Evolutionary conservation across 1,284 basidiomycete genomes (phyloP), one percentile per base, ranked within the genome.

Genomic region (Cutaneotrichosporon cutaneum): DNA sequence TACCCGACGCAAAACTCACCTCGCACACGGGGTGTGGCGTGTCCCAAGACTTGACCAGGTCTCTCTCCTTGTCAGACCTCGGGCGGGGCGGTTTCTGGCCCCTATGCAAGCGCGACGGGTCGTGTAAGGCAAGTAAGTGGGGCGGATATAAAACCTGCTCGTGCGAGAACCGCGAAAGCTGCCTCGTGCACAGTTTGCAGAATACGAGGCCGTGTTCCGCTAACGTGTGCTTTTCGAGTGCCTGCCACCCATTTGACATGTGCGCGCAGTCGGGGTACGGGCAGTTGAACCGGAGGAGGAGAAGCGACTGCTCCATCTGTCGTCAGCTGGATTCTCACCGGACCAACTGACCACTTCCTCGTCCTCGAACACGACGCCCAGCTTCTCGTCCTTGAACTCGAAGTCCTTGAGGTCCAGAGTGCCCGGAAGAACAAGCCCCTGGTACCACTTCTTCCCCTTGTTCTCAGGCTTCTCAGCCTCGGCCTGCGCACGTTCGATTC

Each of bases 111-210:
- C 88, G 82, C 0, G 90, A 90, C 0, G 92, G 92, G 30, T 95
- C 82, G 78, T 99, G 95, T 0, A 86, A 69, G 7, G 85, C 82
- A 1, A 98, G 83, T 68, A 89, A 74, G 71, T 85, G 82, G 2
- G 85, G 83, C 1, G 88, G 84, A 75, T 95, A 97, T 21, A 97
- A 78, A 0, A 88, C 85, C 75, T 98, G 96, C 77, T 99, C 95
- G 77, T 99, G 94, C 0, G 92, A 84, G 80, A 99, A 99, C 53
- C 98, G 90, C 70, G 96, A 97, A 81, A 98, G 94, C 79, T 86
- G 84, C 44, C 87, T 84, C 61, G 94, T 88, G 75, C 96, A 99
- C 2, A 99, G 77, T 70, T 94, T 91, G 73, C 94, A 98, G 79
- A 96, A 84, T 21, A 90, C 80, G 54, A 88, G 86, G 8, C 85